A percentile compares a stretch with the other conserved stretches of the same genome.
Conservation (phyloP, 495 filamentous ascomycete species). For the Chaetomidium leptoderma region DNA sequence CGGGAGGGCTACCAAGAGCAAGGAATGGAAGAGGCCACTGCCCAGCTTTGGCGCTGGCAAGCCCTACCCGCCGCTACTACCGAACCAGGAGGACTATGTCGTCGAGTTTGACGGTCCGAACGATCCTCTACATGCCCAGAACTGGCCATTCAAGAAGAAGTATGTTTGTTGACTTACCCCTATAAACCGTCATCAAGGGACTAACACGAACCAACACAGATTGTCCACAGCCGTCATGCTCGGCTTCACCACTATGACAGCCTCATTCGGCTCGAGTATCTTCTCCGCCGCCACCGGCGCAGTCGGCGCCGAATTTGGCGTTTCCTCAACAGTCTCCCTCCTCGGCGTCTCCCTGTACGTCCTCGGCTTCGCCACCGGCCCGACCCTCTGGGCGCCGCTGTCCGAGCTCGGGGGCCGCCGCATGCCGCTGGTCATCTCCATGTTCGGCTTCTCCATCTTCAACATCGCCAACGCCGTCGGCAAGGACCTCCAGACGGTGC, state of each 20-base stretch:
- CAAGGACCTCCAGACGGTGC: constrained; percentile 77
- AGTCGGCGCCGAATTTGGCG: constrained; percentile 51
- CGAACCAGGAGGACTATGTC: constrained; percentile 74
- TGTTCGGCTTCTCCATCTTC: constrained; percentile 79
- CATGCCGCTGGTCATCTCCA: constrained; percentile 63
- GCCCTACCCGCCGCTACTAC: constrained; percentile 68
- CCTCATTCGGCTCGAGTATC: constrained; percentile 68
- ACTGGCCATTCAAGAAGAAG: constrained; percentile 78
- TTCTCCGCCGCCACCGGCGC: constrained; percentile 59
- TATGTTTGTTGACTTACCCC: constrained; percentile 31
- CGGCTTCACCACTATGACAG: constrained; percentile 69
- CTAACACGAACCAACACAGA: constrained; percentile 37
- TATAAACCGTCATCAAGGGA: not conserved
- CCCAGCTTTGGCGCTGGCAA: constrained; percentile 68
- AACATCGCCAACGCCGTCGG: constrained; percentile 63
- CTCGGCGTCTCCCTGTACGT: constrained; percentile 69
- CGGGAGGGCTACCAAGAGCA: constrained; percentile 50
- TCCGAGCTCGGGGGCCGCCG: constrained; percentile 76
- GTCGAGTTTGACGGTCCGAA: constrained; percentile 79
- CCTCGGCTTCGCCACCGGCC: constrained; percentile 66
- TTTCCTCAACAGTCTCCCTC: constrained; percentile 56
- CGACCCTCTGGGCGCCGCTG: constrained; percentile 62
- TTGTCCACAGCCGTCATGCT: constrained; percentile 65
- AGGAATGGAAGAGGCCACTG: constrained; percentile 52
- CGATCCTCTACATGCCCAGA: constrained; percentile 77